Evolutionary conservation across 768 basidiomycete genomes (phyloP).

Genomic region (Plicaturopsis crispa): DNA sequence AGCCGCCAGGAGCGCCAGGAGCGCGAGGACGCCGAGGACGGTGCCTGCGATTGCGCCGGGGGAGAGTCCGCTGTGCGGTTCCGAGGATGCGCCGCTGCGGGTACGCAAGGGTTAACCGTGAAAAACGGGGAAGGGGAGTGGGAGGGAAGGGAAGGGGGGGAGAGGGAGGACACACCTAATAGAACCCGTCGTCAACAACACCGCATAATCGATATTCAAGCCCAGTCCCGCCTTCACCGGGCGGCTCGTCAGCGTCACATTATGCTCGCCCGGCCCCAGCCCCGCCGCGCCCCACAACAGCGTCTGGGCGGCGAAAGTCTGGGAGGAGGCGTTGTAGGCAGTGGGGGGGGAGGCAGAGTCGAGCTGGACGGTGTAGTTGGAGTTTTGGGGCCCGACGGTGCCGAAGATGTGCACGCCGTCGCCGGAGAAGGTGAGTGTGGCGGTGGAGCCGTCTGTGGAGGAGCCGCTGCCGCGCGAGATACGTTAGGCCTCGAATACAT

Average conservation of each 20-base stretch:
- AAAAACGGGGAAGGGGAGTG: too few relatives aligned
- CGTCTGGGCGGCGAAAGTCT: constrained; percentile 16
- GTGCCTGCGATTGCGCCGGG: too few relatives aligned
- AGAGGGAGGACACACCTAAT: too few relatives aligned
- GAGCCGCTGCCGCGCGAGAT: too few relatives aligned
- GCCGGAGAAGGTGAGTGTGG: constrained; percentile 15
- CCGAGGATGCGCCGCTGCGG: too few relatives aligned
- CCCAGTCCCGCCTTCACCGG: constrained; percentile 12
- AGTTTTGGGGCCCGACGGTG: constrained; percentile 24
- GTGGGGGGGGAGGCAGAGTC: constrained; percentile 15
- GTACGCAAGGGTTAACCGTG: too few relatives aligned
- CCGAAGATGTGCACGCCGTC: constrained; percentile 31
- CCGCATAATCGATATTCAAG: constrained; percentile 28
- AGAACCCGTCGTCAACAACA: too few relatives aligned
- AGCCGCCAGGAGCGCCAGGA: too few relatives aligned
- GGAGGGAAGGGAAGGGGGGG: too few relatives aligned
- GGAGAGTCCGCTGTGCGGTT: too few relatives aligned
- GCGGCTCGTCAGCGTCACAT: constrained; percentile 23
- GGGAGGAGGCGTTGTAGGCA: constrained; percentile 13
- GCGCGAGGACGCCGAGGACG: too few relatives aligned
- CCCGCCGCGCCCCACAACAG: constrained; percentile 22
- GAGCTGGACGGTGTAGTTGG: constrained; percentile 22
- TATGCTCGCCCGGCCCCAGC: constrained; percentile 21
- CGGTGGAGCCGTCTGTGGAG: constrained; percentile 7
- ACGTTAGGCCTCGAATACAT: too few relatives aligned